Evolutionary conservation across 495 filamentous ascomycete genomes (phyloP).

Genomic region (Xylaria venustula): DNA sequence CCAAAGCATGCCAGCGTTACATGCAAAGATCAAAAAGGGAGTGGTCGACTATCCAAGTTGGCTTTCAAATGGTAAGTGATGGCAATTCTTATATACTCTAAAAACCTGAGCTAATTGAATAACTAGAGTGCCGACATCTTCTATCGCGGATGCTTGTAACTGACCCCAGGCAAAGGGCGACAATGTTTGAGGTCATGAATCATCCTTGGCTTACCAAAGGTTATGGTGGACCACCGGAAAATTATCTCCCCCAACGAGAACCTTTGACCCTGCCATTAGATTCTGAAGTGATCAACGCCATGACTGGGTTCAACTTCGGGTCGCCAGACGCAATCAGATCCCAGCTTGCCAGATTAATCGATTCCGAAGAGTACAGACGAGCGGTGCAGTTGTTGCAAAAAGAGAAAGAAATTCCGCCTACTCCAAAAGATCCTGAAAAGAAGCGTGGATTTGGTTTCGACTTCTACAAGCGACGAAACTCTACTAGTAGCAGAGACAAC

Average conservation of each 20-base stretch:
- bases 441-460: slow-evolving; percentile 88
- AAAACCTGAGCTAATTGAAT: slow-evolving; percentile 28
- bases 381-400: slow-evolving; percentile 63
- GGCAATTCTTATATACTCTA: neutral
- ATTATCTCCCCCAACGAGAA: slow-evolving; percentile 80
- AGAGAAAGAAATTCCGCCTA: slow-evolving; percentile 61
- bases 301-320: slow-evolving; percentile 99
- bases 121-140: slow-evolving; percentile 83
- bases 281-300: slow-evolving; percentile 76
- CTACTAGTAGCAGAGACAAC: slow-evolving; percentile 81
- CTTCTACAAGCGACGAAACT: slow-evolving; percentile 95
- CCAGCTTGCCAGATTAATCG: slow-evolving; percentile 79
- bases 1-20: slow-evolving; percentile 97
- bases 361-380: slow-evolving; percentile 87
- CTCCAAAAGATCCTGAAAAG: slow-evolving; percentile 70
- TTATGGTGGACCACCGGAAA: slow-evolving; percentile 81
- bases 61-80: slow-evolving; percentile 74
- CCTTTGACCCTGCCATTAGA: slow-evolving; percentile 85
- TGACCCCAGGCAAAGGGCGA: slow-evolving; percentile 83
- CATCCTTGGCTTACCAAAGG: slow-evolving; percentile 99
- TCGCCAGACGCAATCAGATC: slow-evolving; percentile 74
- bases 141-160: slow-evolving; percentile 97
- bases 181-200: slow-evolving; percentile 86
- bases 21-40: slow-evolving; percentile 99
- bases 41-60: slow-evolving; percentile 93